These are phyloP conservation scores for Atractiella rhizophila DNA, from an alignment of 768 basidiomycete genomes.

Conservation along the genomic window DNA sequence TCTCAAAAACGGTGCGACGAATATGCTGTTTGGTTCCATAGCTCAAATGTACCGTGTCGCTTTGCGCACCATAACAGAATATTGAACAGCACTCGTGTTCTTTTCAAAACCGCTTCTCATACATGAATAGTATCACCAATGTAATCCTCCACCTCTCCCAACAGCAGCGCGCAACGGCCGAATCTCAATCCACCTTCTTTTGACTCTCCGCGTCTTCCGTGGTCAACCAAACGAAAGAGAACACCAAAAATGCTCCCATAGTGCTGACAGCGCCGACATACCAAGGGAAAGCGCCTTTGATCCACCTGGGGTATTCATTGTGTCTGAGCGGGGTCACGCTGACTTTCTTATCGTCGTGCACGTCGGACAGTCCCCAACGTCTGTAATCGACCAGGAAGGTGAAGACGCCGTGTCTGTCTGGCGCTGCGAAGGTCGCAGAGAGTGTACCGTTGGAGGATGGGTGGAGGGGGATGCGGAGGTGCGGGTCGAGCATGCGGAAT, in stretches of 20 bases:
- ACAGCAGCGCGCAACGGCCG: too few species aligned
- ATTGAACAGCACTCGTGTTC: too few species aligned
- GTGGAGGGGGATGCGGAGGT: constrained; percentile 57
- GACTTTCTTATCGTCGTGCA: constrained; percentile 47
- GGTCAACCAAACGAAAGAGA: constrained; percentile 54
- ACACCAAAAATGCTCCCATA: constrained; percentile 56
- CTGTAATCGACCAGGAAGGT: constrained; percentile 83
- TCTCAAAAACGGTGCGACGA: too few species aligned
- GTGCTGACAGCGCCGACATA: constrained; percentile 78
- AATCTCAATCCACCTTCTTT: too few species aligned
- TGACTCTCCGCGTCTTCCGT: not conserved
- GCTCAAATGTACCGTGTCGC: too few species aligned
- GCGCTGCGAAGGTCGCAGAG: constrained; percentile 57
- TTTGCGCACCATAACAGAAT: too few species aligned
- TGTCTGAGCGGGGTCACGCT: constrained; percentile 80
- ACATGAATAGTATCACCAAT: too few species aligned
- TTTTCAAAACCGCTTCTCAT: too few species aligned
- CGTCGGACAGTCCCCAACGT: constrained; percentile 59
- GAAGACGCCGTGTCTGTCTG: constrained; percentile 93
- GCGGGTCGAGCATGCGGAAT: constrained; percentile 97
- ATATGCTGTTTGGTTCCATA: too few species aligned
- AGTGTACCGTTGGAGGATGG: constrained; percentile 26
- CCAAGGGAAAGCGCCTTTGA: constrained; percentile 88
- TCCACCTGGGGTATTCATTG: constrained; percentile 84
- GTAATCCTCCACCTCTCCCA: too few species aligned